Conservation (phyloP, 163 green algal species). For the Trebouxia gelatinosa region DNA sequence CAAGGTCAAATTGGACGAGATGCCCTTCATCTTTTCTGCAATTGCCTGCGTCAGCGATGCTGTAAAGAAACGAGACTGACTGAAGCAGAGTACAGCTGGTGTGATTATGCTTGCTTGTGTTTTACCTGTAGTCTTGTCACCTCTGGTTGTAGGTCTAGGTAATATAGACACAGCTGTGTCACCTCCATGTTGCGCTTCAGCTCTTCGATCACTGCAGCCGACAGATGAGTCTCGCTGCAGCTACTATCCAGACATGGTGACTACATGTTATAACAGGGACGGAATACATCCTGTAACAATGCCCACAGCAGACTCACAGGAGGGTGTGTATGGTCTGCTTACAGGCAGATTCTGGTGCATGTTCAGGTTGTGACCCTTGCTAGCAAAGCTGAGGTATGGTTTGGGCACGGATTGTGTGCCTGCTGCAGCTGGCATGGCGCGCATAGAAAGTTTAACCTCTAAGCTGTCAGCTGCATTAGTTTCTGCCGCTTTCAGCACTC, state of each 20-base stretch:
- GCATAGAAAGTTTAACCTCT: slow-evolving; percentile 59
- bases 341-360: slow-evolving; percentile 74
- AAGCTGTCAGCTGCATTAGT: slow-evolving; percentile 60
- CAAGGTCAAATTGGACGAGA: slow-evolving; percentile 54
- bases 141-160: slow-evolving; percentile 70
- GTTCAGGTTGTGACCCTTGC: slow-evolving; percentile 55
- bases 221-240: neutral
- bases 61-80: no score
- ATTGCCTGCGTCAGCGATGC: slow-evolving; percentile 51
- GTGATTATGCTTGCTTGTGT: no score
- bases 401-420: slow-evolving; percentile 29
- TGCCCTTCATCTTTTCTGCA: slow-evolving; percentile 64
- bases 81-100: no score
- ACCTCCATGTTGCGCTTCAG: slow-evolving; percentile 51
- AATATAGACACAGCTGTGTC: slow-evolving; percentile 63
- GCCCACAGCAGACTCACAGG: slow-evolving; percentile 25
- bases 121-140: slow-evolving; percentile 45
- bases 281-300: no score
- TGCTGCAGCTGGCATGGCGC: slow-evolving; percentile 23
- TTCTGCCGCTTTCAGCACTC: slow-evolving; percentile 59
- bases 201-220: slow-evolving; percentile 48
- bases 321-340: slow-evolving; percentile 49
- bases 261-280: neutral
- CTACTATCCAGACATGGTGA: no score
- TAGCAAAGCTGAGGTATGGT: slow-evolving; percentile 68